Evolutionary conservation across 176 grass and related monocot species (phyloP), one percentile per base, ranked within the genome.

Genomic region (Poa annua): DNA sequence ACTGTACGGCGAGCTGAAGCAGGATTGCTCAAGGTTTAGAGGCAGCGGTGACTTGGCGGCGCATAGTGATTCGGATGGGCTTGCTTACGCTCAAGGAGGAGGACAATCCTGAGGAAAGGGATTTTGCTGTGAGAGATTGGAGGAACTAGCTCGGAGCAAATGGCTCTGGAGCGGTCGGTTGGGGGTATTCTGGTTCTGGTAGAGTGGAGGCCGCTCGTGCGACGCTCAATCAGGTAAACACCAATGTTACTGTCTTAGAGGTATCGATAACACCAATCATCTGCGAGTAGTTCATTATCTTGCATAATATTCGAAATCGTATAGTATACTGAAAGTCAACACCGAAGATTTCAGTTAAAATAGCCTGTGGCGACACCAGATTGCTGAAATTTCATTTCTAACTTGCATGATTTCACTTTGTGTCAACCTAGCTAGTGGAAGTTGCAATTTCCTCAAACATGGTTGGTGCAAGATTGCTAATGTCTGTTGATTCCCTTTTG

Each of bases 191-290:
- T 1, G 86, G 81, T 81, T 92, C 95, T 1, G 86, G 81, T n/a
- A 86, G 84, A 72, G 90, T 80, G 47, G 92, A 91, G 79, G 95
- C 90, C 0, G 95, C 95, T 4, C 78, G 90, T 0, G 92, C 90
- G 51, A 94, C 95, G 0, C 88, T 97, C 35, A 81, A 92, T 89
- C 95, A 97, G 50, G 81, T 94, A 32, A 84, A 94, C 79, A 97
- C 95, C 15, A 97, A 97, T 80, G 86, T 97, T 53, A 81, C 92
- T 81, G 95, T 94, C 2, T 33, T 97, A 6, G 90, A 87, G 92
- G 95, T 94, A 89, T 3, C 4, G 8, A 44, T n/a, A 5, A 41
- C 15, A 29, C 26, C 26, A 29, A 13, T 57, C 49, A 13, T 66
- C 49, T 45, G 0, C 2, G 19, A 36, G 3, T 25, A 48, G n/a